Evolutionary conservation across 1,139 yeast genomes (phyloP).

Genomic region (Candida smagusa): DNA sequence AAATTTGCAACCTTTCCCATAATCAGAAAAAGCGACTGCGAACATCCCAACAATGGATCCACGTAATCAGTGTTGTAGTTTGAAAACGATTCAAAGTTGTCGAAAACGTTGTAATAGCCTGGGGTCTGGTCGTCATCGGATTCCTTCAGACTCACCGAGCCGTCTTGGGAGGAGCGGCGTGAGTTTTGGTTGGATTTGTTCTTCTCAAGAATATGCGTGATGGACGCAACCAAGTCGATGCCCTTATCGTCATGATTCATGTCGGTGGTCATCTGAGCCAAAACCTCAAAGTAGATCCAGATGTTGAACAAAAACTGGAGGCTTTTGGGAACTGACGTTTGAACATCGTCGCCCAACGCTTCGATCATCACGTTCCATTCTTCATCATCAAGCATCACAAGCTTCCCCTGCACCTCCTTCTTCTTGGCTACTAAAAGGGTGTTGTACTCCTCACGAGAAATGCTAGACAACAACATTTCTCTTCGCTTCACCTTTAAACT

Average conservation of each 20-base stretch:
- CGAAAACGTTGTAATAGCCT: slow-evolving; percentile 21
- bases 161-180: not conserved
- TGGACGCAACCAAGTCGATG: slow-evolving; percentile 40
- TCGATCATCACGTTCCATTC: slow-evolving; percentile 35
- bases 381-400: slow-evolving; percentile 31
- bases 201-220: slow-evolving; percentile 29
- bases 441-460: slow-evolving; percentile 13
- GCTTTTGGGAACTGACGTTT: slow-evolving; percentile 33
- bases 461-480: slow-evolving; percentile 11
- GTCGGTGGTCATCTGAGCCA: slow-evolving; percentile 61
- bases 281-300: slow-evolving; percentile 65
- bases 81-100: slow-evolving; percentile 27
- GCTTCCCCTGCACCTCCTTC: slow-evolving; percentile 19
- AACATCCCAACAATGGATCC: slow-evolving; percentile 67
- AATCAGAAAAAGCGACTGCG: slow-evolving; percentile 58
- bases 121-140: slow-evolving; percentile 14
- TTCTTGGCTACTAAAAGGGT: slow-evolving; percentile 12
- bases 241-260: slow-evolving; percentile 44
- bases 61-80: slow-evolving; percentile 34
- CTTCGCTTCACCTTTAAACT: slow-evolving; percentile 13
- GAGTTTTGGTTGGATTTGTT: slow-evolving; percentile 9
- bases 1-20: slow-evolving; percentile 62
- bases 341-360: slow-evolving; percentile 10
- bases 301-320: slow-evolving; percentile 57
- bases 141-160: slow-evolving; percentile 17